Percentiles rank a stretch among this genome's conserved stretches.
phyloP scores from a whole-genome alignment of 192 early-diverging fungal genomes.

The Coemansia furcata region DNA sequence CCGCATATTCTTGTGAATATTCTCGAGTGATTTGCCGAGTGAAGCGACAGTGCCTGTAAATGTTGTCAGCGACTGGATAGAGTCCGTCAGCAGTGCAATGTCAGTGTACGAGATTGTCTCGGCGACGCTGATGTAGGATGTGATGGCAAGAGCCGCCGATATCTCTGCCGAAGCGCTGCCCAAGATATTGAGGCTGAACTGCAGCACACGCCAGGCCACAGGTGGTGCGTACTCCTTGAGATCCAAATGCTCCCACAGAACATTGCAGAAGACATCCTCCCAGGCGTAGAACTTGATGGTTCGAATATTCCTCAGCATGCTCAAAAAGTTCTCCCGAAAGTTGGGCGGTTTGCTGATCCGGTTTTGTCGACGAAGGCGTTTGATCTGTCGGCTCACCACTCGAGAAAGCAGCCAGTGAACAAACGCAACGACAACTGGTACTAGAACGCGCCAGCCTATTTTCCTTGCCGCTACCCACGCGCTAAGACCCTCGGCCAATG shows the following conservation, averaged over 20 bases:
- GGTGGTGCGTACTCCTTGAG: slow-evolving; percentile 13
- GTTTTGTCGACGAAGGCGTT: not conserved
- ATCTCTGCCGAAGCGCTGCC: slow-evolving; percentile 50
- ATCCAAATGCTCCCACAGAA: not conserved
- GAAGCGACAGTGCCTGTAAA: slow-evolving; percentile 7
- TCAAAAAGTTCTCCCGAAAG: slow-evolving; percentile 1
- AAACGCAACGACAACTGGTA: slow-evolving; percentile 20
- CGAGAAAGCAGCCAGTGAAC: slow-evolving; percentile 6
- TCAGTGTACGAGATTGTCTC: slow-evolving; percentile 17
- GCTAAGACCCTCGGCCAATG: slow-evolving; percentile 8
- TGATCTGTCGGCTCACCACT: not conserved
- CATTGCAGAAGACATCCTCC: slow-evolving; percentile 37
- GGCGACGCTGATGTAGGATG: slow-evolving; percentile 50
- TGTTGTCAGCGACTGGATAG: slow-evolving; percentile 19
- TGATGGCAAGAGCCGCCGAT: slow-evolving; percentile 58
- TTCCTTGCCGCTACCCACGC: slow-evolving; percentile 22
- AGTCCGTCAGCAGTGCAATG: slow-evolving; percentile 16
- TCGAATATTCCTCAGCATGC: slow-evolving; percentile 52
- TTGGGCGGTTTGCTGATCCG: not conserved
- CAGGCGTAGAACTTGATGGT: slow-evolving; percentile 69
- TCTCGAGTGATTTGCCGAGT: not conserved
- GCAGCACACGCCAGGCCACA: slow-evolving; percentile 21
- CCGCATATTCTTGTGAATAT: slow-evolving; percentile 2
- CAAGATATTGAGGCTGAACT: slow-evolving; percentile 11
- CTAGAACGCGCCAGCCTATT: slow-evolving; percentile 31